phyloP scores from a whole-genome alignment of 1,284 basidiomycete species.

The Leccinum ponderosum region DNA sequence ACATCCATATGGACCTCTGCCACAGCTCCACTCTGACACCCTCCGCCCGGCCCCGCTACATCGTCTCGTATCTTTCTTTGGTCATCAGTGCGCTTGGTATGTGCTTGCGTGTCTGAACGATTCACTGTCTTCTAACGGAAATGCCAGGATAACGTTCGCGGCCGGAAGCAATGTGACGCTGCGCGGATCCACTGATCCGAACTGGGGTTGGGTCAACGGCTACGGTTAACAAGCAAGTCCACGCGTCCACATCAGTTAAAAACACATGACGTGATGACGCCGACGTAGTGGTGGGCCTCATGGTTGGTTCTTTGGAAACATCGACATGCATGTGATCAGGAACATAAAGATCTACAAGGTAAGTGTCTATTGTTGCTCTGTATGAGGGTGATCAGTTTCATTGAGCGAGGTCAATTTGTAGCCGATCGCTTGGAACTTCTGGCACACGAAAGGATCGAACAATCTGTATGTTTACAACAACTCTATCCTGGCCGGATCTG shows the following conservation, averaged over 20 bases:
- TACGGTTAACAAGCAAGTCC: slow-evolving; percentile 54
- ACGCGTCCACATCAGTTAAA: background rate
- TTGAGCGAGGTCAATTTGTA: slow-evolving; percentile 19
- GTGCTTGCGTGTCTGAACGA: background rate
- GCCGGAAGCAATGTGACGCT: slow-evolving; percentile 61
- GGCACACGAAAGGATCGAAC: slow-evolving; percentile 45
- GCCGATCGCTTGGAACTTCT: slow-evolving; percentile 61
- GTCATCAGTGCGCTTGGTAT: background rate
- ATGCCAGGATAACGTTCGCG: slow-evolving; percentile 46
- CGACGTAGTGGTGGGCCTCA: slow-evolving; percentile 41
- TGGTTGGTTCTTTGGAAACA: slow-evolving; percentile 34
- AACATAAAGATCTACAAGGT: slow-evolving; percentile 66
- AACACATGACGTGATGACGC: background rate
- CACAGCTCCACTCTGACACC: no score
- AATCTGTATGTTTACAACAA: slow-evolving; percentile 57
- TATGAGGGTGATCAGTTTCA: background rate
- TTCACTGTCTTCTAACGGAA: background rate
- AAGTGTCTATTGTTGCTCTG: background rate
- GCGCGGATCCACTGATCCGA: slow-evolving; percentile 49
- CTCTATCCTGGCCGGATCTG: slow-evolving; percentile 51
- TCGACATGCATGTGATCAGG: slow-evolving; percentile 52
- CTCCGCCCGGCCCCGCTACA: no score
- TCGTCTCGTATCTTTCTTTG: no score
- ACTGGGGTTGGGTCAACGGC: slow-evolving; percentile 63
- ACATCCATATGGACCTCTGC: no score